Evolutionary conservation across 106 monocot genomes (phyloP).

Genomic region (Narthecium ossifragum): DNA sequence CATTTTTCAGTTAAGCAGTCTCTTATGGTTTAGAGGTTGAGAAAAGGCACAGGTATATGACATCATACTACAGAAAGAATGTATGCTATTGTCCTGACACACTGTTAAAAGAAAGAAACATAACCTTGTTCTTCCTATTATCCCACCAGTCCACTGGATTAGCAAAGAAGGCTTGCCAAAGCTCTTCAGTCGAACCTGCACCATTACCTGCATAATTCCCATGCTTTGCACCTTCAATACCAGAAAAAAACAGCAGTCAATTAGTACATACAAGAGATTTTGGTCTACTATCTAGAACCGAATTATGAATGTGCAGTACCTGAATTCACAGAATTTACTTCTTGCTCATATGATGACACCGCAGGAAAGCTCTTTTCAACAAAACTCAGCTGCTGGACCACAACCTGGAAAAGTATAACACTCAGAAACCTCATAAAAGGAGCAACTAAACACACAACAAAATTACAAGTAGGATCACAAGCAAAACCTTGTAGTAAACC

Average conservation of each 20-base stretch:
- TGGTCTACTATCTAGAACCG: too few species aligned
- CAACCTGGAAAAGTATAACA: conserved; percentile 39
- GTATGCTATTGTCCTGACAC: background rate
- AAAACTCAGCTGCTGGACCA: conserved; percentile 80
- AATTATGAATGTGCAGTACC: too few species aligned
- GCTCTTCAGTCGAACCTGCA: conserved; percentile 57
- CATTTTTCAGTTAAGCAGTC: too few species aligned
- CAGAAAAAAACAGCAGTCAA: background rate
- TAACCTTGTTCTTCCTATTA: conserved; percentile 83
- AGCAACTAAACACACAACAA: background rate
- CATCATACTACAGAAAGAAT: too few species aligned
- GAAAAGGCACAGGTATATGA: too few species aligned
- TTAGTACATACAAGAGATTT: background rate
- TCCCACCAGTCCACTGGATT: conserved; percentile 98
- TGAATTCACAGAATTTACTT: conserved; percentile 18
- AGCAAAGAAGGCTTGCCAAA: conserved; percentile 97
- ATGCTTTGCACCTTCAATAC: conserved; percentile 20
- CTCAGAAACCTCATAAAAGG: background rate
- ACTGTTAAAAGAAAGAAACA: background rate
- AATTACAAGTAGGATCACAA: conserved; percentile 5
- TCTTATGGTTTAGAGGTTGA: too few species aligned
- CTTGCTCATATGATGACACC: conserved; percentile 53
- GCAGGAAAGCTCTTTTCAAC: conserved; percentile 47
- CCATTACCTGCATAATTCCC: conserved; percentile 24
- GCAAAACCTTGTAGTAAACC: conserved; percentile 71